These are phyloP conservation scores for Yamagishiella unicocca DNA, from an alignment of 139 green algal species.

Conservation along the genomic window DNA sequence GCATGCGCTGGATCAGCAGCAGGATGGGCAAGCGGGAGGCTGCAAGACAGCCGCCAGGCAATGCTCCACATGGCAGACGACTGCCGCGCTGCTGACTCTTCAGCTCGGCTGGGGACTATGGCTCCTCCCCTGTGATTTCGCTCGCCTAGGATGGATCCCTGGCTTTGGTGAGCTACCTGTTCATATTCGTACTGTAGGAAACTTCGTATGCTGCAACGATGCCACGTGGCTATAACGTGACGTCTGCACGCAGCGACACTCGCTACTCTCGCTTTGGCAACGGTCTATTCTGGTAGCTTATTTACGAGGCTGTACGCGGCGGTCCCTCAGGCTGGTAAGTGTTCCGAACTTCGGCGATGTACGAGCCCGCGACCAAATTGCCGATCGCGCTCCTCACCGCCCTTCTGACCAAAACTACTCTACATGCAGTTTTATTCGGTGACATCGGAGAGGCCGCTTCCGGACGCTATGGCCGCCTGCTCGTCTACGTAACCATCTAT, in stretches of 20 bases:
- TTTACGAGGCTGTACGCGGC: constrained; percentile 50
- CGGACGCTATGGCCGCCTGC: constrained; percentile 34
- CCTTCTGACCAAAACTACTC: neutral
- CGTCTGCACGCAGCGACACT: neutral
- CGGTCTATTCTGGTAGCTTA: constrained; percentile 51
- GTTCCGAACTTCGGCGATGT: neutral
- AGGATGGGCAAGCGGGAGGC: neutral
- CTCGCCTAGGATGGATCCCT: constrained; percentile 43
- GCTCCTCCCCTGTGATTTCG: constrained; percentile 57
- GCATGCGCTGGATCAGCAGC: neutral
- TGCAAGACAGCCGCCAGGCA: constrained; percentile 11
- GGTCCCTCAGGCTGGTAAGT: constrained; percentile 43
- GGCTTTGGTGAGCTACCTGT: constrained; percentile 26
- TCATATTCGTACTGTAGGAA: too few species aligned
- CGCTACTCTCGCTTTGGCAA: constrained; percentile 21
- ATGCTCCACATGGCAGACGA: constrained; percentile 41
- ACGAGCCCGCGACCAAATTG: neutral
- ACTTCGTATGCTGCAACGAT: too few species aligned
- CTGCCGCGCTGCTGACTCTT: constrained; percentile 45
- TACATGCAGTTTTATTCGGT: constrained; percentile 8
- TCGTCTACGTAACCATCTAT: constrained; percentile 68
- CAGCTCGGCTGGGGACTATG: constrained; percentile 61
- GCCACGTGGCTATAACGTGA: too few species aligned
- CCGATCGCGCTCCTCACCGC: neutral
- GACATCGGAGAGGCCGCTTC: constrained; percentile 63